These are phyloP conservation scores for Drosera spatulata DNA, from an alignment of 179 eudicot species.

Conservation along the genomic window DNA sequence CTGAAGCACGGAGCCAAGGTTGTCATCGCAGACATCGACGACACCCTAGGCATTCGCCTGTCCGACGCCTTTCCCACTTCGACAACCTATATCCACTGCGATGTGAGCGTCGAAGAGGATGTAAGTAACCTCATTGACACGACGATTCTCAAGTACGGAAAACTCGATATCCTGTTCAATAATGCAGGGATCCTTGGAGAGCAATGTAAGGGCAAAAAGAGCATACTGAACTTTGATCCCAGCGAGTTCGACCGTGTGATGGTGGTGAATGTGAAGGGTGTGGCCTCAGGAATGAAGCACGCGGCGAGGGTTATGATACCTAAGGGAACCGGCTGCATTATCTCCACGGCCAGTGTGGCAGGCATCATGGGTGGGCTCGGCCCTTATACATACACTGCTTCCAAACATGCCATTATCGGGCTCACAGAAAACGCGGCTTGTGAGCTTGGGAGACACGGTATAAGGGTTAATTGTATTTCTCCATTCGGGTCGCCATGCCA, in stretches of 20 bases:
- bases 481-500: slow-evolving; percentile 22
- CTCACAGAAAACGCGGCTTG: slow-evolving; percentile 21
- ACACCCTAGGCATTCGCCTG: slow-evolving; percentile 18
- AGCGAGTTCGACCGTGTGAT: slow-evolving; percentile 34
- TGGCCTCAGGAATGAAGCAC: slow-evolving; percentile 43
- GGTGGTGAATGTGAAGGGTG: slow-evolving; percentile 36
- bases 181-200: slow-evolving; percentile 43
- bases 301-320: slow-evolving; percentile 45
- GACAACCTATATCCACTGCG: slow-evolving; percentile 37
- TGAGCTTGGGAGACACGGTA: slow-evolving; percentile 36
- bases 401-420: slow-evolving; percentile 53
- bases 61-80: slow-evolving; percentile 20
- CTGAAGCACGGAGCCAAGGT: slow-evolving; percentile 26
- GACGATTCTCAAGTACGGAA: slow-evolving; percentile 20
- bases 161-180: slow-evolving; percentile 41
- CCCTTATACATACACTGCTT: slow-evolving; percentile 41
- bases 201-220: slow-evolving; percentile 3
- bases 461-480: slow-evolving; percentile 45
- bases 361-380: slow-evolving; percentile 45
- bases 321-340: slow-evolving; percentile 22
- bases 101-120: slow-evolving; percentile 39
- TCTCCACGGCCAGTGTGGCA: slow-evolving; percentile 42
- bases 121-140: slow-evolving; percentile 15
- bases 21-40: slow-evolving; percentile 35
- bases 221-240: slow-evolving; percentile 28